Conservation (phyloP, 345 rosid species). For the Citrus maxima region DNA sequence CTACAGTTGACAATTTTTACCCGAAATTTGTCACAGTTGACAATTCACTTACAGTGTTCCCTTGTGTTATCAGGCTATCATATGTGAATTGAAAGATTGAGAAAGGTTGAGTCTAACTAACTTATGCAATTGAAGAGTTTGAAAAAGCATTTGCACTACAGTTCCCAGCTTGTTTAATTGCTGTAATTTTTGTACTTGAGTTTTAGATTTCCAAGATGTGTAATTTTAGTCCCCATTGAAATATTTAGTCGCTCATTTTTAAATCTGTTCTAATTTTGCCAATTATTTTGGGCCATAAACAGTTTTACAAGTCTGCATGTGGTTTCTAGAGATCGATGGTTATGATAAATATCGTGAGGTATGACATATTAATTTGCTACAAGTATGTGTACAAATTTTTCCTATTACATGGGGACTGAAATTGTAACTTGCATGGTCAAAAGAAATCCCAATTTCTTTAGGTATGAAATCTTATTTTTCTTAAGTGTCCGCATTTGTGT, state of each 20-base stretch:
- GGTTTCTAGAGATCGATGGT: conserved; percentile 91
- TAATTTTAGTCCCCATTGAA: conserved; percentile 25
- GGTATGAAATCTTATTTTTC: too few species aligned
- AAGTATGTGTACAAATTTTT: background rate
- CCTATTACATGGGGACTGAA: background rate
- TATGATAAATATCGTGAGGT: conserved; percentile 99
- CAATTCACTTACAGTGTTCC: too few species aligned
- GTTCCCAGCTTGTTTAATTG: conserved; percentile 85
- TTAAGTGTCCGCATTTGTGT: too few species aligned
- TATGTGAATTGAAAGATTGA: conserved; percentile 84
- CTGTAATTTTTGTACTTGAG: conserved; percentile 59
- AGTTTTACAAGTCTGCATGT: conserved; percentile 79
- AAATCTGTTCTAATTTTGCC: conserved; percentile 7
- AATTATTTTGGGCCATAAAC: conserved; percentile 67
- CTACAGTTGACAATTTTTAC: too few species aligned
- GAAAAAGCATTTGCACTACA: conserved; percentile 72
- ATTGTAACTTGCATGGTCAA: too few species aligned
- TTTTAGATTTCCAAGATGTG: conserved; percentile 98
- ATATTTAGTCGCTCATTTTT: background rate
- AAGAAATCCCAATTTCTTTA: background rate
- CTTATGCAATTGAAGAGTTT: conserved; percentile 85
- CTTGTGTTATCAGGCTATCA: conserved; percentile 22
- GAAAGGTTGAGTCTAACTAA: conserved; percentile 78
- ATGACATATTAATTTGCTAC: conserved; percentile 8
- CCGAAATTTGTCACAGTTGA: too few species aligned